Evolutionary conservation across 345 rosid genomes (phyloP), one percentile per base, ranked within the genome.

Genomic region (Pistacia integerrima): DNA sequence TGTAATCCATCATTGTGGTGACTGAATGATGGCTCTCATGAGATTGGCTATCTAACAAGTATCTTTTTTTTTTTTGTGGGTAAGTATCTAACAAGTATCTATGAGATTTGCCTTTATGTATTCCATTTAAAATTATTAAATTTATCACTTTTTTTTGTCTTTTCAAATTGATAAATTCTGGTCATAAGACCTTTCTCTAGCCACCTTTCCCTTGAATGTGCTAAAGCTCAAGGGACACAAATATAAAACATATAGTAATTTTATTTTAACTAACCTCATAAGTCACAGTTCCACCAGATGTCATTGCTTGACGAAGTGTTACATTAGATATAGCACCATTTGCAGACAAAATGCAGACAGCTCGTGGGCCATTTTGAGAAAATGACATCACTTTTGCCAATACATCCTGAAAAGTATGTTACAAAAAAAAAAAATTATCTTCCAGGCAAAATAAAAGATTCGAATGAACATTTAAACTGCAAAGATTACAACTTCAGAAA

Each of bases 241-340:
- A 70, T n/a, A 51, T 48, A 41, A 17, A 41, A 62, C 38, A 22
- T 35, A 35, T 28, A 62, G 62, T 35, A 52, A 62, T 63, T 16
- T n/a, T 14, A 51, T 59, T 61, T 61, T 16, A 67, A 66, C 85
- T 64, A 70, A 86, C 89, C 89, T 86, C 89, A 54, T 84, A 86
- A 36, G 89, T 84, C 57, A 86, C 87, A 56, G 85, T 82, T 73
- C 89, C 89, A 30, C 89, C 87, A 64, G 89, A 84, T 52, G 82
- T 82, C 54, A 83, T 76, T 8, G 85, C 78, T 68, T 84, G 89
- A 74, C 83, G 79, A 75, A 86, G 82, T 62, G 89, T 84, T 28
- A 84, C 89, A n/a, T 86, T 86, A 41, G 85, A 86, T 80, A 86
- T 80, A 64, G 87, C 78, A 70, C 89, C 89, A 67, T 62, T 84